These are phyloP conservation scores for Terfezia claveryi DNA, from an alignment of 495 filamentous ascomycete species.

Conservation along the genomic window DNA sequence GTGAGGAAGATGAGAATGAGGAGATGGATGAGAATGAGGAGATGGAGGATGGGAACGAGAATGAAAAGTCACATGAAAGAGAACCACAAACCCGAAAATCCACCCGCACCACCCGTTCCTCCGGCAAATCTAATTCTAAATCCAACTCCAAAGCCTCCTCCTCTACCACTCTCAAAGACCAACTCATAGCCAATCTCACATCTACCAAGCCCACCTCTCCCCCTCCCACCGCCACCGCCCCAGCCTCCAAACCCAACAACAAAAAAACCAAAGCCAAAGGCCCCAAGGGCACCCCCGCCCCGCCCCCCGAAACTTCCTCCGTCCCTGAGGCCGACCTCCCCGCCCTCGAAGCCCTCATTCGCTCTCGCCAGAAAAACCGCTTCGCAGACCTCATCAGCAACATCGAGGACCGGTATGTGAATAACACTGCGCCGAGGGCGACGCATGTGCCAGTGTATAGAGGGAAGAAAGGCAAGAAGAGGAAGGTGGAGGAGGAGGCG, in stretches of 20 bases:
- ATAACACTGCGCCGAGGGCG: conserved; percentile 19
- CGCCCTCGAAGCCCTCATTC: conserved; percentile 38
- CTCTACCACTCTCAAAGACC: too few species aligned
- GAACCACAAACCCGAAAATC: too few species aligned
- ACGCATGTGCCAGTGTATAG: background rate
- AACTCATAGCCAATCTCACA: too few species aligned
- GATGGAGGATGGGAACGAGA: background rate
- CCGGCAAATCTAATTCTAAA: too few species aligned
- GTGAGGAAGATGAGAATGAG: background rate
- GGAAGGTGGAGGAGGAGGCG: conserved; percentile 29
- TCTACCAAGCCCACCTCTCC: too few species aligned
- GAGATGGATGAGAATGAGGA: background rate
- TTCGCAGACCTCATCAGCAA: conserved; percentile 37
- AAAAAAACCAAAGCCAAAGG: conserved; percentile 1
- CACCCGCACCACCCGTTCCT: too few species aligned
- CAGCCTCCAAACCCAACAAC: background rate
- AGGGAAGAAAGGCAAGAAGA: conserved; percentile 21
- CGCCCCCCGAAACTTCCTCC: background rate
- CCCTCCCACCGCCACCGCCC: background rate
- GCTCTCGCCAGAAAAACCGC: conserved; percentile 30
- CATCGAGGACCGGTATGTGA: conserved; percentile 53
- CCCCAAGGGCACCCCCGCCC: background rate
- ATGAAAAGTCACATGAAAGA: too few species aligned
- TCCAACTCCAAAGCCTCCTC: too few species aligned
- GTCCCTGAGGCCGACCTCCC: conserved; percentile 17